These are phyloP conservation scores for Hyaloscypha variabilis DNA, from an alignment of 495 filamentous ascomycete species.

Conservation along the genomic window DNA sequence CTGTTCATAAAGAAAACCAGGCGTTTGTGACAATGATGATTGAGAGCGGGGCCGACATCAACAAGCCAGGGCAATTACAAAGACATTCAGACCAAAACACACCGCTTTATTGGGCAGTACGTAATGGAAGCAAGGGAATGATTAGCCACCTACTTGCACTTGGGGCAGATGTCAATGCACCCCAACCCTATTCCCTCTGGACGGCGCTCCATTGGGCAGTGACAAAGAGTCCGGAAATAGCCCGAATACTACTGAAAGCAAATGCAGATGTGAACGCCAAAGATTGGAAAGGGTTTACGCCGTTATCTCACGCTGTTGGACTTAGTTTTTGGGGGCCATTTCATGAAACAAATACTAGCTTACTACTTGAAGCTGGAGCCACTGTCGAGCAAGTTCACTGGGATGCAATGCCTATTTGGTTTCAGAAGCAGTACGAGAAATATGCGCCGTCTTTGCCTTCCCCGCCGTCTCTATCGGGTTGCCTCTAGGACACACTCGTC, in stretches of 20 bases:
- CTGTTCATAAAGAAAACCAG: not conserved
- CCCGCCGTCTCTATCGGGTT: too few species aligned
- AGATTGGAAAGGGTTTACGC: not conserved
- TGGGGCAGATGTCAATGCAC: not conserved
- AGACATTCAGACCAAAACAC: not conserved
- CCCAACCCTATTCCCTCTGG: too few species aligned
- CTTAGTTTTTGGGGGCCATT: not conserved
- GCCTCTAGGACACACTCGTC: too few species aligned
- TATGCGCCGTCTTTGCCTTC: not conserved
- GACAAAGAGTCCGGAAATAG: not conserved
- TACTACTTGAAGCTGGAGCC: not conserved
- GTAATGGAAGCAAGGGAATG: not conserved
- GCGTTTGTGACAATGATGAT: not conserved
- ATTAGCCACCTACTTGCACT: not conserved
- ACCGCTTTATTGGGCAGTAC: not conserved
- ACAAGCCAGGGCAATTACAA: not conserved
- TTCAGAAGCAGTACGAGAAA: not conserved
- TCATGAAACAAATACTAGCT: not conserved
- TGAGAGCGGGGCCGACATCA: not conserved
- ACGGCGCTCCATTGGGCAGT: not conserved
- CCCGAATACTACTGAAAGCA: not conserved
- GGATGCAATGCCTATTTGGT: not conserved
- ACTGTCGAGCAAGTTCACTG: not conserved
- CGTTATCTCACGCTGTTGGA: not conserved
- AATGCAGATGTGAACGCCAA: not conserved